These are phyloP conservation scores for Candida montana DNA, from an alignment of 805 yeast species.

Conservation along the genomic window DNA sequence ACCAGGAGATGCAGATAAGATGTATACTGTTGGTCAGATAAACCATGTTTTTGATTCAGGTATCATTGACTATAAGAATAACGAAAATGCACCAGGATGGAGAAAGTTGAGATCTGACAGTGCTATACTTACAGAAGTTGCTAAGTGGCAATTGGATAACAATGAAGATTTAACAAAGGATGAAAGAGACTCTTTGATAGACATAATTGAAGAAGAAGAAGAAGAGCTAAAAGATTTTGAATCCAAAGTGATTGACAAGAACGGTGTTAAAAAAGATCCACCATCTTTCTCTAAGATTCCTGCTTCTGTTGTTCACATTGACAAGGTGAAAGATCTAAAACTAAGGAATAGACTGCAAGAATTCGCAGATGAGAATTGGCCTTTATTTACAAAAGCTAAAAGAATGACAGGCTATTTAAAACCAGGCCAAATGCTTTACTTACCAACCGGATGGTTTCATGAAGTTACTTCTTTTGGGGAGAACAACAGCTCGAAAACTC, in stretches of 20 bases:
- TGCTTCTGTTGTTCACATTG: slow-evolving; percentile 55
- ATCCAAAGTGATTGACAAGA: slow-evolving; percentile 14
- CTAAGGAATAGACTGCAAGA: slow-evolving; percentile 26
- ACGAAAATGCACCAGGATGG: slow-evolving; percentile 61
- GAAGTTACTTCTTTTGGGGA: slow-evolving; percentile 65
- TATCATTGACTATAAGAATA: slow-evolving; percentile 53
- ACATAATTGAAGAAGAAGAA: slow-evolving; percentile 27
- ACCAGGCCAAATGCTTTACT: slow-evolving; percentile 62
- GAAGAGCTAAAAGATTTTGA: slow-evolving; percentile 14
- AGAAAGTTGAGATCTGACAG: slow-evolving; percentile 56
- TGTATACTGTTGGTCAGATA: slow-evolving; percentile 64
- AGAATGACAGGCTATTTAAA: slow-evolving; percentile 42
- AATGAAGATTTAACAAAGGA: slow-evolving; percentile 20
- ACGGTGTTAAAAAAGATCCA: slow-evolving; percentile 41
- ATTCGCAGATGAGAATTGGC: slow-evolving; percentile 41
- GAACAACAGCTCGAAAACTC: slow-evolving; percentile 28
- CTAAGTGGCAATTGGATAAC: slow-evolving; percentile 36
- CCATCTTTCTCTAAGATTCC: slow-evolving; percentile 67
- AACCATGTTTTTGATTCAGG: slow-evolving; percentile 52
- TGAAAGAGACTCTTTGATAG: slow-evolving; percentile 21
- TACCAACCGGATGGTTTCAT: slow-evolving; percentile 82
- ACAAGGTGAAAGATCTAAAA: slow-evolving; percentile 37
- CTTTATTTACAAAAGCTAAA: slow-evolving; percentile 39
- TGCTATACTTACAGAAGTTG: slow-evolving; percentile 46
- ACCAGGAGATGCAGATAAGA: slow-evolving; percentile 53